Evolutionary conservation across 2,329 filamentous ascomycete genomes (phyloP).

Genomic region (Fusarium dimerum): DNA sequence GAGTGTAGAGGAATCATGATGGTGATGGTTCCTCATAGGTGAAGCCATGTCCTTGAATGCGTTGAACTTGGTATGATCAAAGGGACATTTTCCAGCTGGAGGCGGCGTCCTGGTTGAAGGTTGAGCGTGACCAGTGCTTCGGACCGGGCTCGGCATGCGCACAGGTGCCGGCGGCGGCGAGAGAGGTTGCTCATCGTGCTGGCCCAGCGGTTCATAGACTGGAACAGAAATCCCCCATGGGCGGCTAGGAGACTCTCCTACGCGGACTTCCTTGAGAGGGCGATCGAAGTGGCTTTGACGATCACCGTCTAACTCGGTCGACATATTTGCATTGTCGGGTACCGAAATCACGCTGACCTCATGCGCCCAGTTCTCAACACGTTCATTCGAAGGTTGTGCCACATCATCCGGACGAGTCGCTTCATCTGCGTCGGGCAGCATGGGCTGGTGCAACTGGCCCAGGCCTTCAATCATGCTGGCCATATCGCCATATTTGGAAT

Average conservation of each 20-base stretch:
- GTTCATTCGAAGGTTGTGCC: slow-evolving; percentile 61
- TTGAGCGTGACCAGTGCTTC: slow-evolving; percentile 23
- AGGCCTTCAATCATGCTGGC: slow-evolving; percentile 94
- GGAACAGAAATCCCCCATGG: slow-evolving; percentile 92
- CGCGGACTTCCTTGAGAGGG: slow-evolving; percentile 82
- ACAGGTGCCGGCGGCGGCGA: slow-evolving; percentile 62
- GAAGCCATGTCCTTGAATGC: slow-evolving; percentile 34
- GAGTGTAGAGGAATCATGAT: slow-evolving; percentile 8
- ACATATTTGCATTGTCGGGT: slow-evolving; percentile 34
- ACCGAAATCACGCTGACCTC: slow-evolving; percentile 61
- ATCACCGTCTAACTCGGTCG: slow-evolving; percentile 48
- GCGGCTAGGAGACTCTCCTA: slow-evolving; percentile 89
- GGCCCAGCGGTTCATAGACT: slow-evolving; percentile 45
- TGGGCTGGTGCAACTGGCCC: slow-evolving; percentile 82
- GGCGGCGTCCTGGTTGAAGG: slow-evolving; percentile 31
- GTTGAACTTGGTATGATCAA: slow-evolving; percentile 51
- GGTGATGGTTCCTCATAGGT: slow-evolving; percentile 12
- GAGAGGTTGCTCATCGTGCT: slow-evolving; percentile 44
- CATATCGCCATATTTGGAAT: slow-evolving; percentile 90
- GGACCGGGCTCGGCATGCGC: slow-evolving; percentile 45
- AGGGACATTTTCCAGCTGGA: slow-evolving; percentile 55
- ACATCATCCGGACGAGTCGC: slow-evolving; percentile 43
- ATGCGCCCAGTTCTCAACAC: slow-evolving; percentile 85
- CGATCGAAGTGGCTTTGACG: slow-evolving; percentile 79
- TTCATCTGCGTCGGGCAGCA: slow-evolving; percentile 65